These are phyloP conservation scores for Meyerozyma elateridarum DNA, from an alignment of 1,139 yeast genomes.

Conservation along the genomic window DNA sequence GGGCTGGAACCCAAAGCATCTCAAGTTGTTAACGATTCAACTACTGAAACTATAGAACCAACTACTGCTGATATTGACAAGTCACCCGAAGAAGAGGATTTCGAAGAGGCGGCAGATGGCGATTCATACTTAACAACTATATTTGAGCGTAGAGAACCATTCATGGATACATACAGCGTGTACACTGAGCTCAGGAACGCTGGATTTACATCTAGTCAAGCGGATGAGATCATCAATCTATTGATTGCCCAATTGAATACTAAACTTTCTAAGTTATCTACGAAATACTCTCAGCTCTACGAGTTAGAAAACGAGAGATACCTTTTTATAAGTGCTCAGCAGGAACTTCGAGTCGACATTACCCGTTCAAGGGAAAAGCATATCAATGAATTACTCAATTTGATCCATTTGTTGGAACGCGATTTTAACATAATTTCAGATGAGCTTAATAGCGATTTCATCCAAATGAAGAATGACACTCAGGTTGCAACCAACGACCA, in stretches of 20 bases:
- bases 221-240: constrained; percentile 48
- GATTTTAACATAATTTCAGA: constrained; percentile 70
- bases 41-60: too few species aligned
- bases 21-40: too few species aligned
- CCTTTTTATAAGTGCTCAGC: constrained; percentile 87
- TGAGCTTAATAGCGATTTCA: constrained; percentile 67
- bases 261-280: constrained; percentile 53
- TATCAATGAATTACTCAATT: constrained; percentile 61
- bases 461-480: constrained; percentile 66
- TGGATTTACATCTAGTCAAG: constrained; percentile 52
- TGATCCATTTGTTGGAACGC: constrained; percentile 66
- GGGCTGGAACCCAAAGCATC: too few species aligned
- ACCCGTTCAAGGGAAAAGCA: constrained; percentile 70
- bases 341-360: constrained; percentile 78
- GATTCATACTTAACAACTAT: constrained; percentile 14
- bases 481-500: constrained; percentile 85
- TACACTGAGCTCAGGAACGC: constrained; percentile 34
- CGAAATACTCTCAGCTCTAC: constrained; percentile 56
- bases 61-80: too few species aligned
- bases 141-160: constrained; percentile 44
- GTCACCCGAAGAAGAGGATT: too few species aligned
- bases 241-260: constrained; percentile 47
- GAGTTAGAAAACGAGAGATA: constrained; percentile 85
- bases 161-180: constrained; percentile 47
- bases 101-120: constrained; percentile 5